Evolutionary conservation across 345 rosid genomes (phyloP).

Genomic region (Viola odorata): DNA sequence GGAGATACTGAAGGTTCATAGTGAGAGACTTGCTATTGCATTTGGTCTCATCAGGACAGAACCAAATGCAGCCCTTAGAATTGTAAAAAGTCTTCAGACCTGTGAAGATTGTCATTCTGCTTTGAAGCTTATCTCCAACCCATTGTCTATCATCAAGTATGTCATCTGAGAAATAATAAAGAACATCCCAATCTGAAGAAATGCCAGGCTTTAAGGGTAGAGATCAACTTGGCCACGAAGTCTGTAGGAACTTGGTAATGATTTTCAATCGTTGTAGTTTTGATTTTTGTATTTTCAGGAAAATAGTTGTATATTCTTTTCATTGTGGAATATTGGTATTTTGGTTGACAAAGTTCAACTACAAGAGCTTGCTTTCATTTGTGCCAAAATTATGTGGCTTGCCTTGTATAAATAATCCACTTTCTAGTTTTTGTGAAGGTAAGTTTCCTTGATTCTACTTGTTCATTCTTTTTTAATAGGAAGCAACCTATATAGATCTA

Average conservation of each 20-base stretch:
- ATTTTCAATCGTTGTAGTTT: neutral
- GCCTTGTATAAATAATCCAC: no score
- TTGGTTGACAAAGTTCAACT: no score
- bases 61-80: constrained; percentile 8
- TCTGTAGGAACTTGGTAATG: neutral
- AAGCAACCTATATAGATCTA: no score
- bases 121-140: constrained; percentile 15
- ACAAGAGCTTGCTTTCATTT: no score
- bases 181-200: neutral
- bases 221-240: no score
- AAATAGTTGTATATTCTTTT: no score
- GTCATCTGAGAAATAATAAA: neutral
- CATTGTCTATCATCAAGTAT: neutral
- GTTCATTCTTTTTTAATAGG: no score
- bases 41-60: constrained; percentile 7
- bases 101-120: constrained; percentile 20
- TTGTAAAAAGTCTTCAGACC: constrained; percentile 9
- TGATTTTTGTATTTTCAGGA: neutral
- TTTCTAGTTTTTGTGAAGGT: no score
- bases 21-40: constrained; percentile 15
- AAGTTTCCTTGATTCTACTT: no score
- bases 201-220: neutral
- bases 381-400: no score
- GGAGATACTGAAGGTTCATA: constrained; percentile 11
- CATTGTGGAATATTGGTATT: no score